These are phyloP conservation scores for Casuarina equisetifolia DNA, from an alignment of 306 rosid genomes.

Conservation along the genomic window DNA sequence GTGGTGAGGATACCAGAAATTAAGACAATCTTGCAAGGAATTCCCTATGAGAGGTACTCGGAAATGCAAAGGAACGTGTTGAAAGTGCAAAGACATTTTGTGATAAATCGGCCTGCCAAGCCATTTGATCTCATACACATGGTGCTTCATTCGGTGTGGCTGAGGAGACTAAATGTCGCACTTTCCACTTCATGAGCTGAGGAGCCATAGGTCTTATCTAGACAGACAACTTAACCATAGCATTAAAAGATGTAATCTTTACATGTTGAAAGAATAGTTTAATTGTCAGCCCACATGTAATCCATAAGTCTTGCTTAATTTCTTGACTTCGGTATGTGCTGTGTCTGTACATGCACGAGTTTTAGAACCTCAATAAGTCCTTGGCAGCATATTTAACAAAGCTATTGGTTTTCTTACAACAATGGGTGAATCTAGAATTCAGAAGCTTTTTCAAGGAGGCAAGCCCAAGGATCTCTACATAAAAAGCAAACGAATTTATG, in stretches of 20 bases:
- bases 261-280: neutral
- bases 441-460: too few relatives aligned
- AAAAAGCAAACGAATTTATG: too few relatives aligned
- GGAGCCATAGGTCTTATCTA: neutral
- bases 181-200: slow-evolving; percentile 10
- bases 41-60: slow-evolving; percentile 44
- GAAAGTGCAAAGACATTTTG: slow-evolving; percentile 54
- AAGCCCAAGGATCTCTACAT: too few relatives aligned
- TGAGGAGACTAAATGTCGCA: slow-evolving; percentile 51
- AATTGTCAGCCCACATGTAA: neutral
- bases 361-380: neutral
- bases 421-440: too few relatives aligned
- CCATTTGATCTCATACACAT: slow-evolving; percentile 71
- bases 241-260: neutral
- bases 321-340: neutral
- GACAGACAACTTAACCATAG: neutral
- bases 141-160: slow-evolving; percentile 80
- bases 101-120: slow-evolving; percentile 59
- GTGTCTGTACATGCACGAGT: neutral
- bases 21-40: slow-evolving; percentile 47
- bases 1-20: slow-evolving; percentile 49
- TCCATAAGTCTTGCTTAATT: neutral
- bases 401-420: too few relatives aligned
- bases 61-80: slow-evolving; percentile 45
- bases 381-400: neutral